Evolutionary conservation across 2,329 filamentous ascomycete genomes (phyloP).

Genomic region (Colletotrichum paranaense): DNA sequence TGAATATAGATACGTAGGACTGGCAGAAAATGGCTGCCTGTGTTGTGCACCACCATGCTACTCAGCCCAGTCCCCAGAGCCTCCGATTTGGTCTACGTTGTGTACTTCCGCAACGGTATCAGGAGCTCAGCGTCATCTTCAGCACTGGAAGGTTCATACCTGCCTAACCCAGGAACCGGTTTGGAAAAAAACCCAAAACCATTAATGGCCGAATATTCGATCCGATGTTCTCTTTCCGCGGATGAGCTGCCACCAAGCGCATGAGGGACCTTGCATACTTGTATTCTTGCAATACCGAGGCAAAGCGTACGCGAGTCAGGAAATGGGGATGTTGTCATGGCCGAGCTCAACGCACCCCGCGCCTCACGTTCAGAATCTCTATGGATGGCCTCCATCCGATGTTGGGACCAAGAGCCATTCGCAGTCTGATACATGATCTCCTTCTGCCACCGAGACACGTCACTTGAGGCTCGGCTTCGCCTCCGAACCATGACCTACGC

Average conservation of each 20-base stretch:
- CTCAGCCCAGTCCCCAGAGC: not conserved
- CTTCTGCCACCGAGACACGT: conserved; percentile 17
- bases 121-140: not conserved
- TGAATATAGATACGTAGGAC: not conserved
- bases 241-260: not conserved
- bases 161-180: not conserved
- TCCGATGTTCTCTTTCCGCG: not conserved
- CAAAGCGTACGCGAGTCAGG: not conserved
- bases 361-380: not conserved
- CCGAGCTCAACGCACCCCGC: not conserved
- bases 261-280: not conserved
- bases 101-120: not conserved
- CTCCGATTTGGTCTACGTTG: not conserved
- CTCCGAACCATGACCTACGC: not conserved
- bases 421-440: conserved; percentile 3
- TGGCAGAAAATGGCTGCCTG: not conserved
- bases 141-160: not conserved
- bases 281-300: not conserved
- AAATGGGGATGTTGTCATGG: not conserved
- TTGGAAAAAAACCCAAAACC: not conserved
- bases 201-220: not conserved
- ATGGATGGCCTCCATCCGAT: conserved; percentile 13
- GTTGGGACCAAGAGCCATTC: conserved; percentile 10
- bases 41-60: not conserved
- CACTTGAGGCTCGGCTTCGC: conserved; percentile 21